These are phyloP conservation scores for Zopfia rhizophila DNA, from an alignment of 2,329 filamentous ascomycete genomes.

Conservation along the genomic window DNA sequence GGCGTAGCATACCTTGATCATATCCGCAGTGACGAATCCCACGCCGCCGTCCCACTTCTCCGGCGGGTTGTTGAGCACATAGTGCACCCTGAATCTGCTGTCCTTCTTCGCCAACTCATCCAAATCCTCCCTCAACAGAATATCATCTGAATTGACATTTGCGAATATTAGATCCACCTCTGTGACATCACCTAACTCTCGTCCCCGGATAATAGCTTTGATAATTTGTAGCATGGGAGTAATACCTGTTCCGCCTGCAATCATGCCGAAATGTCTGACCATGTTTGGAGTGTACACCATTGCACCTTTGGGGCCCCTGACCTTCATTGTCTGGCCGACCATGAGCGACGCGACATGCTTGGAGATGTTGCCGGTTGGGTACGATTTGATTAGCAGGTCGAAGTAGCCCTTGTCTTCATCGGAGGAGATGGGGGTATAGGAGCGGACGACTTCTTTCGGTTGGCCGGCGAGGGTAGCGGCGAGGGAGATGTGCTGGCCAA, in stretches of 20 bases:
- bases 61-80: constrained; percentile 95
- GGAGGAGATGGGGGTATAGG: constrained; percentile 55
- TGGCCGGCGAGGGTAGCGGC: constrained; percentile 66
- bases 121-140: constrained; percentile 91
- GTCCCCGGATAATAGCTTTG: constrained; percentile 86
- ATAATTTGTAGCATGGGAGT: constrained; percentile 98
- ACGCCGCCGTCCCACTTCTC: constrained; percentile 91
- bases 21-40: constrained; percentile 93
- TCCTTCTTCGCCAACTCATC: constrained; percentile 83
- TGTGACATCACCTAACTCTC: constrained; percentile 79
- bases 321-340: constrained; percentile 83
- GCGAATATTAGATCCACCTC: constrained; percentile 96
- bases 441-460: constrained; percentile 54
- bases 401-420: constrained; percentile 77
- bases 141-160: constrained; percentile 93
- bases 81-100: constrained; percentile 85
- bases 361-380: constrained; percentile 97
- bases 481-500: constrained; percentile 98
- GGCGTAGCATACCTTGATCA: constrained; percentile 77
- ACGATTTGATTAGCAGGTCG: constrained; percentile 97
- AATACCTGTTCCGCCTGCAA: constrained; percentile 96
- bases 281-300: constrained; percentile 98
- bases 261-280: constrained; percentile 96
- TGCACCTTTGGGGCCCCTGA: constrained; percentile 94
- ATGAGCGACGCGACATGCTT: constrained; percentile 86